phyloP scores from a whole-genome alignment of 176 grass and related monocot genomes.

The Triticum urartu region DNA sequence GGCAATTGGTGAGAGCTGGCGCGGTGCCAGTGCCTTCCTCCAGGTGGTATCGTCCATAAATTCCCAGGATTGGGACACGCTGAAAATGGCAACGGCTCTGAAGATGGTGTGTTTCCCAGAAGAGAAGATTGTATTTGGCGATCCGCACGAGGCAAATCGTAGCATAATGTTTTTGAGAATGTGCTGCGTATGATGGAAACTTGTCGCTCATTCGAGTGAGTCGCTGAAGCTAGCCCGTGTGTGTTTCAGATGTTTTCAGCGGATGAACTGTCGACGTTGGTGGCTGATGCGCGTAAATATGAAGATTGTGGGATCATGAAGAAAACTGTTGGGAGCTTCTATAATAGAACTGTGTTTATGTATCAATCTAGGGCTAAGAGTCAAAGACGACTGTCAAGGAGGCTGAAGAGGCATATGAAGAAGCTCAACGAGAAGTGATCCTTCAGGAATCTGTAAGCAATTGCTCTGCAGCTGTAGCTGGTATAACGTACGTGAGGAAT shows the following conservation, averaged over 20 bases:
- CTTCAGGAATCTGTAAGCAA: no score
- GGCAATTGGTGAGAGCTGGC: not conserved
- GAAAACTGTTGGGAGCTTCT: not conserved
- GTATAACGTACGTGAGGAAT: no score
- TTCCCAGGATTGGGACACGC: not conserved
- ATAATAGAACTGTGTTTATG: not conserved
- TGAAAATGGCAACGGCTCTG: not conserved
- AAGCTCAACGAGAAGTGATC: no score
- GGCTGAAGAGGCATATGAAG: no score
- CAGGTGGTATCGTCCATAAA: not conserved
- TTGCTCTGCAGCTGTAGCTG: no score
- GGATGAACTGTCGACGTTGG: not conserved
- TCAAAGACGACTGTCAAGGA: no score
- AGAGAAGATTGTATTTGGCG: not conserved
- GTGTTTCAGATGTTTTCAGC: not conserved
- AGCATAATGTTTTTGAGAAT: no score
- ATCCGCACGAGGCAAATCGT: not conserved
- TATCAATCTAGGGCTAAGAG: not conserved
- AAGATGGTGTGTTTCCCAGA: not conserved
- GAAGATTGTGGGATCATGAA: not conserved
- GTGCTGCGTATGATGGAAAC: no score
- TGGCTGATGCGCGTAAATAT: not conserved
- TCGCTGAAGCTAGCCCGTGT: not conserved
- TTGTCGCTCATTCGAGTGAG: not conserved
- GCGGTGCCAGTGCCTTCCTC: not conserved